Evolutionary conservation across 2,329 filamentous ascomycete species (phyloP).

Genomic region (Aspergillus glaucus): DNA sequence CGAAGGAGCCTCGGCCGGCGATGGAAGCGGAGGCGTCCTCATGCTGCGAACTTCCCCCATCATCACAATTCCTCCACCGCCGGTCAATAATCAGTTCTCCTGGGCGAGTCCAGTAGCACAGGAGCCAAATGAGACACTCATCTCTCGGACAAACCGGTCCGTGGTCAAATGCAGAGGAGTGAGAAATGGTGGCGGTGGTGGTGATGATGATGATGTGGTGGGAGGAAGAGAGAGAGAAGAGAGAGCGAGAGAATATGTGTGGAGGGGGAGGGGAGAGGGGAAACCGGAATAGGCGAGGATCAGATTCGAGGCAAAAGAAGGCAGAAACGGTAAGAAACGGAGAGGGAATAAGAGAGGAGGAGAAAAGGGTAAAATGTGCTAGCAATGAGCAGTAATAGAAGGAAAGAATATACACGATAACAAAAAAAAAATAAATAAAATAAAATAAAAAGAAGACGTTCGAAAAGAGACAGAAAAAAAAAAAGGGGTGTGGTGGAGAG

Average conservation of each 20-base stretch:
- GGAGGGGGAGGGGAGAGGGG: neutral
- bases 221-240: constrained; percentile 3
- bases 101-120: constrained; percentile 26
- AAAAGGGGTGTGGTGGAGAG: neutral
- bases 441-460: neutral
- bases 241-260: constrained; percentile 1
- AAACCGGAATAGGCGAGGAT: neutral
- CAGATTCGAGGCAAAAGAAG: too few species aligned
- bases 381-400: constrained; percentile 1
- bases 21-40: constrained; percentile 36
- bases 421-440: neutral
- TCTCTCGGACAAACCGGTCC: constrained; percentile 25
- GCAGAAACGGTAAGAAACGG: neutral
- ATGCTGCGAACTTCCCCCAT: constrained; percentile 33
- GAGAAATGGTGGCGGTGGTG: constrained; percentile 1
- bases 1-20: constrained; percentile 32
- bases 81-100: constrained; percentile 28
- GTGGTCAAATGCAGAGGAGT: neutral
- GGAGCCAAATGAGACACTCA: constrained; percentile 24
- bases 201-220: neutral
- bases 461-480: neutral
- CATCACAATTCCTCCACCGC: constrained; percentile 24
- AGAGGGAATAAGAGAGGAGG: neutral
- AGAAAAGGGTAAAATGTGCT: neutral
- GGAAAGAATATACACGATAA: neutral